These are phyloP conservation scores for Hirschfeldia incana DNA, from an alignment of 345 rosid genomes.

Conservation along the genomic window DNA sequence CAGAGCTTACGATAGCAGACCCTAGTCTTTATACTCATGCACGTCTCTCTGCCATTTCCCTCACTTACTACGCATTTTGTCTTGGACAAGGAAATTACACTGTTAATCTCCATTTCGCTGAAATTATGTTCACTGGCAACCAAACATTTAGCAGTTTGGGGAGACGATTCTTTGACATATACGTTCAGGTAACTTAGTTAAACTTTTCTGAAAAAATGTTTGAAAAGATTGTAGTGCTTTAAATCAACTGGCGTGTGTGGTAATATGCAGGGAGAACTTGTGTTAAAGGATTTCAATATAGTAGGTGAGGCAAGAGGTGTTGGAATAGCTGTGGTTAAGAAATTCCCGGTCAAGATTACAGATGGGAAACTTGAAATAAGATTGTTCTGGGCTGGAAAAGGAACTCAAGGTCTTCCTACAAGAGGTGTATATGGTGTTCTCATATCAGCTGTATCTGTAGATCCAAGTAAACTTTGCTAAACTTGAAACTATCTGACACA, in stretches of 20 bases:
- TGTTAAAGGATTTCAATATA: slow-evolving; percentile 55
- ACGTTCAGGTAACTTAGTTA: slow-evolving; percentile 55
- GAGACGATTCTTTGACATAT: slow-evolving; percentile 63
- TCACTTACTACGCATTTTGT: slow-evolving; percentile 64
- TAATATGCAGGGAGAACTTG: slow-evolving; percentile 52
- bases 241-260: slow-evolving; percentile 2
- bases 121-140: slow-evolving; percentile 52
- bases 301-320: slow-evolving; percentile 53
- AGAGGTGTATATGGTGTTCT: slow-evolving; percentile 63
- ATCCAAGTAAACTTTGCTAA: slow-evolving; percentile 39
- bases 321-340: slow-evolving; percentile 40
- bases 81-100: slow-evolving; percentile 52
- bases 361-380: slow-evolving; percentile 52
- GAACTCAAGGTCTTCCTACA: slow-evolving; percentile 46
- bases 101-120: slow-evolving; percentile 79
- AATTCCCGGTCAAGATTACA: slow-evolving; percentile 30
- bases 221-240: neutral
- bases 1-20: slow-evolving; percentile 23
- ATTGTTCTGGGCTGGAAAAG: slow-evolving; percentile 66
- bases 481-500: neutral
- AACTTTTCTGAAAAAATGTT: neutral
- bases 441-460: slow-evolving; percentile 58
- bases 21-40: slow-evolving; percentile 45
- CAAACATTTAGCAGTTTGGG: slow-evolving; percentile 49
- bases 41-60: slow-evolving; percentile 57